A percentile compares a stretch with the other conserved stretches of the same genome.
These are phyloP conservation scores for Rosa hybrid DNA, from an alignment of 331 rosid species.

Conservation along the genomic window DNA sequence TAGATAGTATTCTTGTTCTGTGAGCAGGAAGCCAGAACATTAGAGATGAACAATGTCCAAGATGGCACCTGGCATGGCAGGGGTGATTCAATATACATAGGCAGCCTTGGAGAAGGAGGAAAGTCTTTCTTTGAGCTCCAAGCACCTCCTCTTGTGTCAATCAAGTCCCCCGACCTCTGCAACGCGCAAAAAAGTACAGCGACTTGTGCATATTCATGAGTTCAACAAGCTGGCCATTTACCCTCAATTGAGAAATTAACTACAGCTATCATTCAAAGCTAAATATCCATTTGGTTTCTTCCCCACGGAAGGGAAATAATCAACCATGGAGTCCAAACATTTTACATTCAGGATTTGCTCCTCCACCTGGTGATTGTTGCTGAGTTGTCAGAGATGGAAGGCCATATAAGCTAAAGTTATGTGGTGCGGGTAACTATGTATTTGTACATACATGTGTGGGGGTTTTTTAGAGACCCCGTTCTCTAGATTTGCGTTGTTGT, in stretches of 20 bases:
- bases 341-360: constrained; percentile 22
- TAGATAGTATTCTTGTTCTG: constrained; percentile 10
- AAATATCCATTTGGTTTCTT: constrained; percentile 17
- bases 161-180: constrained; percentile 35
- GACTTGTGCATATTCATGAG: constrained; percentile 30
- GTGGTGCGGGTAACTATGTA: constrained; percentile 9
- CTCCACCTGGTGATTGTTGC: constrained; percentile 16
- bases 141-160: constrained; percentile 58
- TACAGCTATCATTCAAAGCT: constrained; percentile 2
- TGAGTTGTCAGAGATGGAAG: constrained; percentile 8
- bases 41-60: constrained; percentile 95
- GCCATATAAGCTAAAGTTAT: background rate
- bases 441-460: constrained; percentile 24
- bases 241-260: constrained; percentile 18
- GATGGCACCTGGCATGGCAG: constrained; percentile 98
- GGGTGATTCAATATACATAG: constrained; percentile 74
- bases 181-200: constrained; percentile 26
- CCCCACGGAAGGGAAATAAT: constrained; percentile 6
- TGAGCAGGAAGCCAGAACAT: constrained; percentile 87
- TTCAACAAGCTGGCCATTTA: constrained; percentile 14
- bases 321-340: constrained; percentile 3
- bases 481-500: background rate
- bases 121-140: constrained; percentile 52
- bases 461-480: constrained; percentile 30
- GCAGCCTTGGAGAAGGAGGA: constrained; percentile 57